These are phyloP conservation scores for Cyanodermella asteris DNA, from an alignment of 2,329 filamentous ascomycete species.

Conservation along the genomic window DNA sequence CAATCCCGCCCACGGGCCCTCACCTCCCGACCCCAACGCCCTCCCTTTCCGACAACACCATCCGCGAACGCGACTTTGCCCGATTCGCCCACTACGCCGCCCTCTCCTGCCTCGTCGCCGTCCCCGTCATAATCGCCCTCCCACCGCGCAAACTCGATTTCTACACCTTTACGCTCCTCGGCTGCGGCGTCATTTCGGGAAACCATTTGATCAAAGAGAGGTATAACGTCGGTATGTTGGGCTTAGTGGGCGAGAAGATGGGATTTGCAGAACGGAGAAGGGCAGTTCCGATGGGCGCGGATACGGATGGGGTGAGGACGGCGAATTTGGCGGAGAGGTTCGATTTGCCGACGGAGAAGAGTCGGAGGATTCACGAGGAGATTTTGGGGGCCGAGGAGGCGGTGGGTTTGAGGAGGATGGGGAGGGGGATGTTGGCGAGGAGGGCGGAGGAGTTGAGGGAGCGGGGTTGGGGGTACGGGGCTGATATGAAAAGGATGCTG, in stretches of 20 bases:
- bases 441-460: background rate
- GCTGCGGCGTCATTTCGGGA: conserved; percentile 26
- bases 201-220: conserved; percentile 25
- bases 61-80: background rate
- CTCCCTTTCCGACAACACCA: background rate
- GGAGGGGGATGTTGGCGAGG: background rate
- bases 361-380: no score
- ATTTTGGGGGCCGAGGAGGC: no score
- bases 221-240: conserved; percentile 16
- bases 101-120: conserved; percentile 26
- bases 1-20: background rate
- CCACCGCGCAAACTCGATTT: conserved; percentile 41
- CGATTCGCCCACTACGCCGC: conserved; percentile 20
- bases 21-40: conserved; percentile 11
- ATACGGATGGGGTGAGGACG: background rate
- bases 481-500: no score
- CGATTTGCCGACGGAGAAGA: no score
- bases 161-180: conserved; percentile 32
- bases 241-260: conserved; percentile 11
- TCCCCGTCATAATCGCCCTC: conserved; percentile 31
- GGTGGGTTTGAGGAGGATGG: background rate
- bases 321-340: background rate
- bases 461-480: background rate
- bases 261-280: no score
- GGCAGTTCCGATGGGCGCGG: no score